Conservation (phyloP, 164 flowering plant genomes). For the Stephania yunnanensis region DNA sequence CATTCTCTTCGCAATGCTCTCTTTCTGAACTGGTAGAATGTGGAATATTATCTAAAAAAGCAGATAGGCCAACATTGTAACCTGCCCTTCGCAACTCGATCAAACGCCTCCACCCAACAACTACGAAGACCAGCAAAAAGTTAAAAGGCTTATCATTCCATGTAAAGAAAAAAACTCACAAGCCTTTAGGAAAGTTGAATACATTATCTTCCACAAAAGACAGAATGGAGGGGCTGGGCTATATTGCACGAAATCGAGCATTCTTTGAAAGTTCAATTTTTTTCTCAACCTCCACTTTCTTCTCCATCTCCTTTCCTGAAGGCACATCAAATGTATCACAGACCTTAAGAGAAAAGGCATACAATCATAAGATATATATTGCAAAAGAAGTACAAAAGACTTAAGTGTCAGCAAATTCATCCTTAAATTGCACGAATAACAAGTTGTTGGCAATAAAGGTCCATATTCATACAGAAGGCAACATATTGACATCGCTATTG, state of each 20-base stretch:
- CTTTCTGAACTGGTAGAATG: slow-evolving; percentile 67
- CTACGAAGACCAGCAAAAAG: slow-evolving; percentile 32
- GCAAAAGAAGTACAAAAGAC: not conserved
- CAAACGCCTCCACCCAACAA: slow-evolving; percentile 73
- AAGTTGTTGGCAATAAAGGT: too few species aligned
- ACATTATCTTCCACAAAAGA: slow-evolving; percentile 92
- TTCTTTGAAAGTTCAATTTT: slow-evolving; percentile 53
- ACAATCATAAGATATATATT: not conserved
- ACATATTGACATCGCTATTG: too few species aligned
- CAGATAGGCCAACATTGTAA: slow-evolving; percentile 66
- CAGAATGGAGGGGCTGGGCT: slow-evolving; percentile 77
- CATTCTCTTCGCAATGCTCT: slow-evolving; percentile 81
- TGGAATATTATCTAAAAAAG: slow-evolving; percentile 84
- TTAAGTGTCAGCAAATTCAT: too few species aligned
- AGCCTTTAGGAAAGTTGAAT: slow-evolving; percentile 17
- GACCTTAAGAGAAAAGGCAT: not conserved
- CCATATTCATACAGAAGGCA: too few species aligned
- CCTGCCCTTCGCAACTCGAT: slow-evolving; percentile 79
- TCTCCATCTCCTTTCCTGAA: slow-evolving; percentile 36
- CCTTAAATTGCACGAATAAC: too few species aligned
- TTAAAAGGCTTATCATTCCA: slow-evolving; percentile 8
- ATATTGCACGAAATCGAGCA: slow-evolving; percentile 96
- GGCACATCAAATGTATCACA: slow-evolving; percentile 6
- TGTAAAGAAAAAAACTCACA: not conserved
- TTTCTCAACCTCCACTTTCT: slow-evolving; percentile 34